These are phyloP conservation scores for Torulaspora delbrueckii DNA, from an alignment of 805 yeast genomes.

Conservation along the genomic window DNA sequence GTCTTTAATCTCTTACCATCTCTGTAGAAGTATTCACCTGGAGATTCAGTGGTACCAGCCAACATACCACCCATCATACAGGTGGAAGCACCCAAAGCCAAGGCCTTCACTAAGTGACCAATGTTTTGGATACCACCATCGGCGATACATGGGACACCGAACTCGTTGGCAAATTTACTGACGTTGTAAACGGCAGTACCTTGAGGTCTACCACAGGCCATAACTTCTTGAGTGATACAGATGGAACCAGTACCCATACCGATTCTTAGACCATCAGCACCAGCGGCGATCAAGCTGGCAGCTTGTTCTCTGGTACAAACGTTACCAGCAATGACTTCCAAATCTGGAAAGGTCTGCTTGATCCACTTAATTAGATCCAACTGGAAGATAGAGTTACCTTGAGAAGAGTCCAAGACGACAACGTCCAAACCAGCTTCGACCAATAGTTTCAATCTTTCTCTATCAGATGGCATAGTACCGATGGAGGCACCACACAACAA, in stretches of 20 bases:
- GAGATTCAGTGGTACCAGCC: slow-evolving; percentile 98
- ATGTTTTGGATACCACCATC: slow-evolving; percentile 99
- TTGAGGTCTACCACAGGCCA: slow-evolving; percentile 99
- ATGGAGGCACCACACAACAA: slow-evolving; percentile 97
- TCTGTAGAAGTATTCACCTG: slow-evolving; percentile 96
- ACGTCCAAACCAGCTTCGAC: slow-evolving; percentile 97
- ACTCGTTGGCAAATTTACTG: slow-evolving; percentile 85
- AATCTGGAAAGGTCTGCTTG: slow-evolving; percentile 69
- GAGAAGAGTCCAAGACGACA: slow-evolving; percentile 91
- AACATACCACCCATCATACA: slow-evolving; percentile 99
- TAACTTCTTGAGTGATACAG: slow-evolving; percentile 98
- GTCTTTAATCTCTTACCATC: slow-evolving; percentile 97
- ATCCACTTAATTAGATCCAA: slow-evolving; percentile 88
- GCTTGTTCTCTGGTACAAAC: slow-evolving; percentile 99
- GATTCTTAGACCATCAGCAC: slow-evolving; percentile 96
- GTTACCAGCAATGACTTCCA: slow-evolving; percentile 94
- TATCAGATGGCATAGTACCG: slow-evolving; percentile 90
- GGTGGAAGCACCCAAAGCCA: slow-evolving; percentile 93
- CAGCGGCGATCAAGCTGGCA: slow-evolving; percentile 87
- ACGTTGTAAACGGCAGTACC: slow-evolving; percentile 98
- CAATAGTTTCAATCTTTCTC: slow-evolving; percentile 72
- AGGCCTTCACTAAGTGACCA: slow-evolving; percentile 96
- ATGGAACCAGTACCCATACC: slow-evolving; percentile 99
- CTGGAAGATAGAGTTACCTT: slow-evolving; percentile 96
- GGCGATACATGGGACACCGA: slow-evolving; percentile 98